Conservation (phyloP, 331 rosid species). For the Pyracantha coccinea region DNA sequence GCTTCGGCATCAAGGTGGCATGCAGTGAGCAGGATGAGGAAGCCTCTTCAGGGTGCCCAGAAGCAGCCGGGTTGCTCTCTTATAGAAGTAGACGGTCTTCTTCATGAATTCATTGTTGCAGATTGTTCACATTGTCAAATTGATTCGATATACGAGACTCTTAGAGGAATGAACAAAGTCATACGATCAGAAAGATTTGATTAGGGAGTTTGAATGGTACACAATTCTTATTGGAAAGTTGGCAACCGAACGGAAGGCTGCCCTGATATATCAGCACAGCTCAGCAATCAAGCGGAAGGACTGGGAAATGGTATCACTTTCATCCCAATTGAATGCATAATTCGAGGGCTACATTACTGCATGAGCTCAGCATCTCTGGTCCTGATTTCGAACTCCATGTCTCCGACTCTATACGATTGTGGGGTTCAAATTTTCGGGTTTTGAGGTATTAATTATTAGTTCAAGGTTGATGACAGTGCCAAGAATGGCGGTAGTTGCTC, state of each 20-base stretch:
- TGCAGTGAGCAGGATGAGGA: conserved; percentile 14
- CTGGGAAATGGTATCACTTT: no score
- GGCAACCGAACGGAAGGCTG: background rate
- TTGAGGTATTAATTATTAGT: no score
- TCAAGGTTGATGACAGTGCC: no score
- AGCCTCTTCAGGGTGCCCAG: background rate
- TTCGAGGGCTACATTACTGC: no score
- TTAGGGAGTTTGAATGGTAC: background rate
- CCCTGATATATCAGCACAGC: no score
- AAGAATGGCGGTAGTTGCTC: no score
- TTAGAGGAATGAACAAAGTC: background rate
- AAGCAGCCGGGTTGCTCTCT: conserved; percentile 21
- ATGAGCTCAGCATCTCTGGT: no score
- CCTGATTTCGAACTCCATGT: no score
- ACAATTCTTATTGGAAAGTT: background rate
- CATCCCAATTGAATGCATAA: no score
- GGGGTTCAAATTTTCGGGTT: no score
- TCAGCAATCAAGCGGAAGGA: no score
- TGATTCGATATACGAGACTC: background rate
- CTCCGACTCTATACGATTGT: no score
- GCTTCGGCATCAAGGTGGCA: conserved; percentile 18
- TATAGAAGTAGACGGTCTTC: conserved; percentile 17
- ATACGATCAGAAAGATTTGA: background rate
- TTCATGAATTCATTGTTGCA: conserved; percentile 8
- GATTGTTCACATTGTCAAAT: conserved; percentile 7